A percentile compares a stretch with the other conserved stretches of the same genome.
Conservation (phyloP, 1,284 basidiomycete species). For the Cutaneotrichosporon sp. region DNA sequence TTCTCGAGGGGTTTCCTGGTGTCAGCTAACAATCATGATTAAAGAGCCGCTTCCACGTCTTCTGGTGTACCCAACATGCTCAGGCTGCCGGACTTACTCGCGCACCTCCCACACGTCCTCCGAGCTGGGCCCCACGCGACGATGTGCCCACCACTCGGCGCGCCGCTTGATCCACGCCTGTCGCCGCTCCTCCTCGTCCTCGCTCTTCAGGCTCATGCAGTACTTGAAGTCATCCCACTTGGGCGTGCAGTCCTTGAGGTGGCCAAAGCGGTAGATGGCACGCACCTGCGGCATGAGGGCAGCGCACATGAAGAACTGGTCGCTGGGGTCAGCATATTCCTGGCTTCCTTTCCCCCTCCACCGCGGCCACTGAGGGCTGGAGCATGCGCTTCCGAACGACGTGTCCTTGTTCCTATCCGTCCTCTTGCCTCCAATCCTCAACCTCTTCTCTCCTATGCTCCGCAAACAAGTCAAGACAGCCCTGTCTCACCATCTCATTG, state of each 20-base stretch:
- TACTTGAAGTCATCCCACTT: constrained; percentile 95
- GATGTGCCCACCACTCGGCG: constrained; percentile 87
- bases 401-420: neutral
- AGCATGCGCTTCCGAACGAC: neutral
- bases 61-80: neutral
- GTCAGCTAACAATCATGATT: constrained; percentile 4
- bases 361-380: neutral
- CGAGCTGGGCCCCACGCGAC: constrained; percentile 71
- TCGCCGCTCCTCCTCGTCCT: constrained; percentile 71
- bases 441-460: neutral
- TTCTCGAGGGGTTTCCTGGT: constrained; percentile 41
- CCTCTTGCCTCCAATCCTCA: neutral
- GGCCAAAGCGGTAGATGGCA: constrained; percentile 82
- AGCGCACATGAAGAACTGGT: constrained; percentile 75
- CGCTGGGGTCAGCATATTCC: constrained; percentile 45
- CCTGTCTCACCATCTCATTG: neutral
- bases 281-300: constrained; percentile 79
- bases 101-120: constrained; percentile 92
- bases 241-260: constrained; percentile 69
- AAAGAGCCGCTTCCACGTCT: neutral
- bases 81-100: constrained; percentile 58
- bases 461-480: neutral
- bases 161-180: constrained; percentile 78
- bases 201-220: constrained; percentile 79
- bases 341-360: neutral